These are phyloP conservation scores for Aspergillus amoenus DNA, from an alignment of 2,329 filamentous ascomycete genomes.

Conservation along the genomic window DNA sequence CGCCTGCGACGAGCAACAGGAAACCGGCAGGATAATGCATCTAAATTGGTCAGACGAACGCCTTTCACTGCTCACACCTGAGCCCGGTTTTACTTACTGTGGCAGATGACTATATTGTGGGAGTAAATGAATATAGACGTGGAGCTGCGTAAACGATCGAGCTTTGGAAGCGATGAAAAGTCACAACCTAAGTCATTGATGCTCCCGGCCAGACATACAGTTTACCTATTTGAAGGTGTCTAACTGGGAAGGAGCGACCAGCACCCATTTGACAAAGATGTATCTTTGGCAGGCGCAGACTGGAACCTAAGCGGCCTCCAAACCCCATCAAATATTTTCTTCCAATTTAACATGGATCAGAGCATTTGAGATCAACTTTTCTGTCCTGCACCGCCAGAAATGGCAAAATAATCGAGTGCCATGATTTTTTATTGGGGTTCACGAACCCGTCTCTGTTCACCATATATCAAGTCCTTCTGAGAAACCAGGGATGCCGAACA, in stretches of 20 bases:
- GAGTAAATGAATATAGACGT: neutral
- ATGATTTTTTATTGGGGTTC: neutral
- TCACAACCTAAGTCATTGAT: neutral
- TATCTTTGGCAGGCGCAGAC: neutral
- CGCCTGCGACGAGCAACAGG: slow-evolving; percentile 18
- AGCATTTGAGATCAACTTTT: neutral
- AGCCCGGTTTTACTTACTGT: neutral
- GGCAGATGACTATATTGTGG: neutral
- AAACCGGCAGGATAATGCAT: slow-evolving; percentile 20
- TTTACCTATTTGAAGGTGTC: neutral
- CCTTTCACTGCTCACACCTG: slow-evolving; percentile 29
- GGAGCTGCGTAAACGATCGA: neutral
- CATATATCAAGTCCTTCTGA: neutral
- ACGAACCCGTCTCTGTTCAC: neutral
- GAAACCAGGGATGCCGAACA: neutral
- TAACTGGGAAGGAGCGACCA: neutral
- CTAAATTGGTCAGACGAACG: slow-evolving; percentile 13
- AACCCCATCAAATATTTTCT: neutral
- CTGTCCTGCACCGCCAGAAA: neutral
- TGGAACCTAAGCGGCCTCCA: neutral
- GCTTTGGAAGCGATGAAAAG: neutral
- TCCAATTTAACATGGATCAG: neutral
- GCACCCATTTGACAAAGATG: too few relatives aligned
- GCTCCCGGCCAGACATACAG: neutral
- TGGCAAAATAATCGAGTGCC: neutral